A percentile compares a stretch with the other conserved stretches of the same genome.
Conservation (phyloP, 73 alveolate species). For the Paramecium caudatum region DNA sequence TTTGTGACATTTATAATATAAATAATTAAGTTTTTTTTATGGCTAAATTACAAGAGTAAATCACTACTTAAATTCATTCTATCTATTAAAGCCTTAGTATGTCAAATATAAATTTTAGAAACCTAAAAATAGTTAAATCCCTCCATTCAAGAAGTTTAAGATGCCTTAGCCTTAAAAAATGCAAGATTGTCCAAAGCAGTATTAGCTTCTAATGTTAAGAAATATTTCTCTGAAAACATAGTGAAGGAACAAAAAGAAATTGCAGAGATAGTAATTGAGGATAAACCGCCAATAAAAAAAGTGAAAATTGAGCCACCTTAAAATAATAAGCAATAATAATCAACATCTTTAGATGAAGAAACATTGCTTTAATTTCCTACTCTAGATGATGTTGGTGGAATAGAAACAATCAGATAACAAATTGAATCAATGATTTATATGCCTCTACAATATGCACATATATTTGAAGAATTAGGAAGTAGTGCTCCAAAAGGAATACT, state of each 20-base stretch:
- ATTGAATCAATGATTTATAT: constrained; percentile 68
- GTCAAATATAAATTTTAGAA: background rate
- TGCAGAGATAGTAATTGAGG: background rate
- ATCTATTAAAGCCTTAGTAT: constrained; percentile 15
- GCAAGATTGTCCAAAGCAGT: constrained; percentile 54
- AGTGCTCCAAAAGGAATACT: constrained; percentile 74
- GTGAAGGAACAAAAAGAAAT: constrained; percentile 10
- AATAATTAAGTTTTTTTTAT: background rate
- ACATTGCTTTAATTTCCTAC: constrained; percentile 24
- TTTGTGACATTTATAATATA: background rate
- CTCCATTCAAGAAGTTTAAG: constrained; percentile 6
- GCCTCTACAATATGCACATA: constrained; percentile 65
- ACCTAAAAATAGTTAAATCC: background rate
- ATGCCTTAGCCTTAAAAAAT: constrained; percentile 6
- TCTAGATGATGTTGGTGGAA: constrained; percentile 55
- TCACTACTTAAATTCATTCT: background rate
- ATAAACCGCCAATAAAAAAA: constrained; percentile 13
- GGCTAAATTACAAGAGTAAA: constrained; percentile 23
- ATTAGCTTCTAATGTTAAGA: constrained; percentile 8
- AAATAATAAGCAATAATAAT: background rate
- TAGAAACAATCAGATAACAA: background rate
- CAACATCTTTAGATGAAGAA: constrained; percentile 43
- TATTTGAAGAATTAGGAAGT: constrained; percentile 56
- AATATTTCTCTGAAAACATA: background rate
- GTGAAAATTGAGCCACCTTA: background rate